Evolutionary conservation across 805 yeast species (phyloP), one percentile per base, ranked within the genome.

Genomic region (Priceomyces castillae): DNA sequence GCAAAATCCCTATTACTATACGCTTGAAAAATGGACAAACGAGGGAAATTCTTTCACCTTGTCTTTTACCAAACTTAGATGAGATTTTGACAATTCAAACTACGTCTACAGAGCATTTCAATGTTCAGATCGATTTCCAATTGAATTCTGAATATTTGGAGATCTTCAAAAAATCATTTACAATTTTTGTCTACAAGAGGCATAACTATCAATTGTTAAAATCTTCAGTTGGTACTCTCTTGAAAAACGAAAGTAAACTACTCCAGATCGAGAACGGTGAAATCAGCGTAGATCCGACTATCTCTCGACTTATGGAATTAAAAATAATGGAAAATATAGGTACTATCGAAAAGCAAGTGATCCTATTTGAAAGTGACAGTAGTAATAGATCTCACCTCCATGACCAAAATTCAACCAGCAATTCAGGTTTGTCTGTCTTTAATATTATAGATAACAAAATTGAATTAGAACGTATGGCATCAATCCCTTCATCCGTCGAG

Each of bases 51-150:
- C 43, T 57, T 6, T 67, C 94, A 0, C 97, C 97, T 0, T 79
- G 86, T 48, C 62, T 88, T 35, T 57, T 90, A 34, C 94, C 96
- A 0, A 74, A 76, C 23, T 53, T 84, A 22, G 67, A 71, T 11
- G 63, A 64, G 0, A 80, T 89, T 7, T 44, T 54, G 7, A 63
- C 64, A 5, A 72, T 89, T 2, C 65, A 67, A 34, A 74, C 83
- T 0, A 52, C 59, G 2, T 68, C 77, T 3, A 60, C 71, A 1
- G 76, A 75, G 10, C 80, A 78, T 56, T 82, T 80, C 51, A 77
- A 79, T 2, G 74, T 80, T n/a, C 47, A 54, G n/a, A 64, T 77
- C 37, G 74, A 74, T 41, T 67, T 77, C 31, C 61, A 57, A 12
- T 46, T 64, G 30, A 59, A 78, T 39, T 65, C 70, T 1, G 57